These are phyloP conservation scores for Chlorella sp. DNA, from an alignment of 139 green algal genomes.

Conservation along the genomic window DNA sequence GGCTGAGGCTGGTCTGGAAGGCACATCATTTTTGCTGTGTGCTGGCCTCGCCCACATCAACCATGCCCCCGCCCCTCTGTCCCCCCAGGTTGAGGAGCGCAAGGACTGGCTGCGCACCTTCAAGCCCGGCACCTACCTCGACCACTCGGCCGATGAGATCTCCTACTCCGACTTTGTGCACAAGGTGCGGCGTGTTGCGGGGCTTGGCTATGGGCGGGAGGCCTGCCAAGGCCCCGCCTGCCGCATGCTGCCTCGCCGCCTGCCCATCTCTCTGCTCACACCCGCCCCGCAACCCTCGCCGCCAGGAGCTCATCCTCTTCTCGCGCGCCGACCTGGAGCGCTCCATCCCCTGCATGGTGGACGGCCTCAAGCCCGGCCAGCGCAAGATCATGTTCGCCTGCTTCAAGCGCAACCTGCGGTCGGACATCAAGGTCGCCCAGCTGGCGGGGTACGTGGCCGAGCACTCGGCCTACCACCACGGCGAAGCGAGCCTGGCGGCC, in stretches of 20 bases:
- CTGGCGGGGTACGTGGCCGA: constrained; percentile 96
- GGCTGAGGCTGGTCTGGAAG: too few species aligned
- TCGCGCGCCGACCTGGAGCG: constrained; percentile 91
- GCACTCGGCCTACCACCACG: constrained; percentile 99
- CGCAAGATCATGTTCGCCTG: constrained; percentile 98
- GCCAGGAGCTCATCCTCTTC: constrained; percentile 94
- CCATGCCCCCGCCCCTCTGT: too few species aligned
- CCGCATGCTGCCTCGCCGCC: background rate
- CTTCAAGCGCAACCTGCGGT: constrained; percentile 97
- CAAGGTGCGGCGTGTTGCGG: constrained; percentile 53
- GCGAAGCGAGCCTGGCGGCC: constrained; percentile 81
- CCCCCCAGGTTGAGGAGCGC: too few species aligned
- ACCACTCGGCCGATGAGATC: constrained; percentile 81
- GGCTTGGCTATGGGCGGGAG: background rate
- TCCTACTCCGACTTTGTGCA: constrained; percentile 96
- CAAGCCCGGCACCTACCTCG: constrained; percentile 91
- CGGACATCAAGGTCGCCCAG: constrained; percentile 97
- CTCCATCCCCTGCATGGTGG: constrained; percentile 96
- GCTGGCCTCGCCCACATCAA: too few species aligned
- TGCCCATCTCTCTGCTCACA: background rate
- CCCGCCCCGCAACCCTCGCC: background rate
- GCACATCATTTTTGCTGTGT: too few species aligned
- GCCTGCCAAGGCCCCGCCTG: background rate
- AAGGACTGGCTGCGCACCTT: constrained; percentile 93
- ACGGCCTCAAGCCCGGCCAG: constrained; percentile 98